Conservation (phyloP, 140 eudicot species). For the Cichorium intybus region DNA sequence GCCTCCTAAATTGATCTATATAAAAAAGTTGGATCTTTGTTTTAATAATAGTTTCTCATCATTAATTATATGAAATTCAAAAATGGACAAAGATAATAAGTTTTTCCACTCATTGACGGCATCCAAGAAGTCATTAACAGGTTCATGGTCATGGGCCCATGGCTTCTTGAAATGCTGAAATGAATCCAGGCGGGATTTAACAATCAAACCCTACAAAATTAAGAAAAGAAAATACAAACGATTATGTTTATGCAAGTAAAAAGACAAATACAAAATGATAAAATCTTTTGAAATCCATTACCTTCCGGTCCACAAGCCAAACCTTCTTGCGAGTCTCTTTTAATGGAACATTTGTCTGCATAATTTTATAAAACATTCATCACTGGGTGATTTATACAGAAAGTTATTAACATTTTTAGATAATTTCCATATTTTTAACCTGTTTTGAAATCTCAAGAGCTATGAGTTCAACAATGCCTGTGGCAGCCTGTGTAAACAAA, state of each 20-base stretch:
- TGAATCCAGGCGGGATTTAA: conserved; percentile 64
- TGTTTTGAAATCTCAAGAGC: conserved; percentile 91
- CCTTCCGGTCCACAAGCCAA: no score
- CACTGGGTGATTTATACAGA: no score
- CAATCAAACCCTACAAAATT: no score
- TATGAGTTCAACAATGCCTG: conserved; percentile 91
- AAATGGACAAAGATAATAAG: background rate
- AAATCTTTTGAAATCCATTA: no score
- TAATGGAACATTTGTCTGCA: conserved; percentile 73
- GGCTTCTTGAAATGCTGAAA: conserved; percentile 88
- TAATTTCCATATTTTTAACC: conserved; percentile 34
- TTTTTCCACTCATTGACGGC: conserved; percentile 74
- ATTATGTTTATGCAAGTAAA: no score
- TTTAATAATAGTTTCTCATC: no score
- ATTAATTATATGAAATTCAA: no score
- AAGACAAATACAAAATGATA: no score
- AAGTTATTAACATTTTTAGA: no score
- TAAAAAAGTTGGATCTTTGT: no score
- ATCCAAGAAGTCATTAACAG: conserved; percentile 53
- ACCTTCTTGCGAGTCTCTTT: conserved; percentile 83
- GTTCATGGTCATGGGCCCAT: conserved; percentile 90
- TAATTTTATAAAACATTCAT: conserved; percentile 1
- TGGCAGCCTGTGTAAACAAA: conserved; percentile 67
- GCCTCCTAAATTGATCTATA: no score
- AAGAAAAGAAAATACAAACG: no score